Percentiles rank a stretch among this genome's conserved stretches.
phyloP scores from a whole-genome alignment of 345 rosid species.

The Pelargonium nanum region DNA sequence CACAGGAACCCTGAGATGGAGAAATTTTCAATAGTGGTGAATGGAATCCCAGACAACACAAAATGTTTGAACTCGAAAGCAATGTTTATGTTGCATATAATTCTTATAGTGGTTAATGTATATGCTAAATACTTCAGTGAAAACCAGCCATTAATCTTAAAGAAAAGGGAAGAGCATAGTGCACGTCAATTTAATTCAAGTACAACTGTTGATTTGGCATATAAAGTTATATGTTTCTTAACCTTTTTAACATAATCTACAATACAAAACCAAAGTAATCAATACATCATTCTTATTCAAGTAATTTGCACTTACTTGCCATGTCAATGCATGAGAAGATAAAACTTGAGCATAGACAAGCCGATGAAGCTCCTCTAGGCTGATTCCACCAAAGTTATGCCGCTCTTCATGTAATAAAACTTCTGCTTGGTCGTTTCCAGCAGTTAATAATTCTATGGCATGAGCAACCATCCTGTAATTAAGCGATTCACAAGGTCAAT shows the following conservation, averaged over 20 bases:
- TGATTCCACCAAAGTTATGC: constrained; percentile 60
- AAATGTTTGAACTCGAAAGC: background rate
- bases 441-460: constrained; percentile 71
- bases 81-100: background rate
- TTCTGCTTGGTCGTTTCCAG: constrained; percentile 71
- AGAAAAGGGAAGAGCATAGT: too few relatives aligned
- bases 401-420: constrained; percentile 66
- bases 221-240: background rate
- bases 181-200: too few relatives aligned
- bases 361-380: constrained; percentile 81
- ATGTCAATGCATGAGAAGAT: constrained; percentile 78
- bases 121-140: background rate
- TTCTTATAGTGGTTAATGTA: background rate
- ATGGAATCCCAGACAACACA: too few relatives aligned
- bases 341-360: constrained; percentile 93
- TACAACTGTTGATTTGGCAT: background rate
- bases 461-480: constrained; percentile 83
- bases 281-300: constrained; percentile 7
- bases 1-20: too few relatives aligned
- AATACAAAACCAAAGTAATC: constrained; percentile 5
- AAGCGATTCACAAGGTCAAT: constrained; percentile 12
- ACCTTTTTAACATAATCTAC: background rate
- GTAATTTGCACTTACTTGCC: constrained; percentile 65
- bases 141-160: background rate
- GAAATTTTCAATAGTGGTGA: too few relatives aligned